Evolutionary conservation across 2,329 filamentous ascomycete genomes (phyloP), one percentile per base, ranked within the genome.

Genomic region (Fusarium beomiforme): DNA sequence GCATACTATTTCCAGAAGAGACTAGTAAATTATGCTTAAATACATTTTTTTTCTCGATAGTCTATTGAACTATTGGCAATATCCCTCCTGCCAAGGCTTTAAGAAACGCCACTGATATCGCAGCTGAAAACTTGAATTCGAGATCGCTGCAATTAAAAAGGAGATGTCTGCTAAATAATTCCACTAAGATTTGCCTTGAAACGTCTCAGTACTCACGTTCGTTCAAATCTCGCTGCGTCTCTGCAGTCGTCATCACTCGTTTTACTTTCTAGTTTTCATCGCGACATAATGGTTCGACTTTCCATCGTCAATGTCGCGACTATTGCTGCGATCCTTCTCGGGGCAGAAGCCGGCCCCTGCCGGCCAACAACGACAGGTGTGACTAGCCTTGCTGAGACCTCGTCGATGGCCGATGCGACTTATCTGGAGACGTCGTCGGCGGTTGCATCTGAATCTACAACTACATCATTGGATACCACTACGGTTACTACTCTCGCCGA

Each of bases 291-390:
- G 55, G 43, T 58, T 39, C 43, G 23, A 5, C 3, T 50, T 39
- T 31, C 43, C 14, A 3, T 37, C 4, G 11, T 58, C 4, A 57
- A 29, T 23, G 1, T 41, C 8, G 34, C 34, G 34, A 34, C 23
- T 4, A 17, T 59, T 41, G 56, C 36, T 14, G 21, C 26, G 26
- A 12, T 51, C n/a, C 16, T 59, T 11, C 34, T 51, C 17, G 56
- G 44, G 3, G 44, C 44, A 11, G n/a, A 59, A 41, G 56, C 56
- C 26, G 26, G 56, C 9, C 56, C 44, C 5, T 59, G 56, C 8
- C 29, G 37, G 3, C 56, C 44, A 6, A 14, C 21, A 16, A 19
- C 26, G 9, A 59, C 44, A 10, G 13, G 12, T 2, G 34, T 19
- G 17, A 41, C 44, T 33, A 34, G 26, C 17, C 3, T 59, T 51